These are phyloP conservation scores for Lachnellula occidentalis DNA, from an alignment of 2,329 filamentous ascomycete genomes.

Conservation along the genomic window DNA sequence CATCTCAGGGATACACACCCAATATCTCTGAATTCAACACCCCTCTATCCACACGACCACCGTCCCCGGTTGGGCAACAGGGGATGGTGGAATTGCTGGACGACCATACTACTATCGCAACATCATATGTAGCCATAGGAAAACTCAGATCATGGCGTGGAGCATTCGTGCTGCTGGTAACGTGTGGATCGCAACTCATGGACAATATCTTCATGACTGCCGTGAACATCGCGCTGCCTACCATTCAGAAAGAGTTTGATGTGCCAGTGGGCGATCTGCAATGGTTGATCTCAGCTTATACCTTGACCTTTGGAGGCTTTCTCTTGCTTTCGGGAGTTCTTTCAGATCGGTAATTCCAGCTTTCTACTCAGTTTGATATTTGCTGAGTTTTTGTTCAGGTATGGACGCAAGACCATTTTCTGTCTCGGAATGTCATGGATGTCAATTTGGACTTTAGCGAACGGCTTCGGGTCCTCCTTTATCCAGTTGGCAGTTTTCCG, in stretches of 20 bases:
- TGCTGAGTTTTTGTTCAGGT: constrained; percentile 17
- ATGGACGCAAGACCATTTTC: constrained; percentile 35
- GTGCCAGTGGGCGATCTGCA: constrained; percentile 34
- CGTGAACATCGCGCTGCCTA: constrained; percentile 37
- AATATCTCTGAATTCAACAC: constrained; percentile 9
- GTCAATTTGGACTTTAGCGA: constrained; percentile 33
- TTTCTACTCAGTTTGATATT: too few relatives aligned
- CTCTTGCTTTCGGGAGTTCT: constrained; percentile 32
- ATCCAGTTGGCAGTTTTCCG: constrained; percentile 38
- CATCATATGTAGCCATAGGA: too few relatives aligned
- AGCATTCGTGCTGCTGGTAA: constrained; percentile 34
- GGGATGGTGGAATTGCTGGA: neutral
- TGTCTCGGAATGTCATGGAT: constrained; percentile 34
- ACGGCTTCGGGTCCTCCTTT: constrained; percentile 38
- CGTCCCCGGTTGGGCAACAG: constrained; percentile 21
- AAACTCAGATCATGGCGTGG: constrained; percentile 34
- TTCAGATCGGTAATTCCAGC: constrained; percentile 22
- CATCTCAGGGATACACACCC: too few relatives aligned
- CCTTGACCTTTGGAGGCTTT: constrained; percentile 36
- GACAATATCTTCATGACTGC: constrained; percentile 41
- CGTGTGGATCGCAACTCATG: constrained; percentile 38
- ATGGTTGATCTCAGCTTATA: constrained; percentile 39
- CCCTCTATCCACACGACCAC: constrained; percentile 9
- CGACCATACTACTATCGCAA: too few relatives aligned
- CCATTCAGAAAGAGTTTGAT: constrained; percentile 35